Base-by-base conservation (phyloP, 2,329 filamentous ascomycete species). In the Nannizzia gypsea region DNA sequence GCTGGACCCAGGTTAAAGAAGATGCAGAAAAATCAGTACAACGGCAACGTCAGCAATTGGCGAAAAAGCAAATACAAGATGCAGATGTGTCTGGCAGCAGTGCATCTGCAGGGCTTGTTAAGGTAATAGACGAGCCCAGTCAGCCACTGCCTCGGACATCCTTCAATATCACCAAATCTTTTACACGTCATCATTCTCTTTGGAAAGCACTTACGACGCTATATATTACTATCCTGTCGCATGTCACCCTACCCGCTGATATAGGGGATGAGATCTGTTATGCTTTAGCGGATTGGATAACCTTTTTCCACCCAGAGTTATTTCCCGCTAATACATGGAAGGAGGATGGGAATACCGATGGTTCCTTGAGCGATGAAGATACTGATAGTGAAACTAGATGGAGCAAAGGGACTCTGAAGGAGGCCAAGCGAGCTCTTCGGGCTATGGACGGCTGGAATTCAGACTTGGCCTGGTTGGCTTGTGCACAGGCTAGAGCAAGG, bases 401-500 rank as follows among this genome's bases (percentile, higher is more conserved):
- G 65, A 59, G 58, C 20, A 34, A 40, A 48, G 60, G 57, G 17
- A 28, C 34, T 9, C 34, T 68, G 17, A 58, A 65, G 9, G 64
- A 66, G 1, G 66, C 73, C 11, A 65, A 72, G 8, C 57, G 62
- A 9, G 70, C 69, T 1, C 70, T 76, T 52, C 64, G 64, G 8
- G 70, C 73, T 1, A 75, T 76, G 74, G 69, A 74, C 62, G 67
- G 66, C 8, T 75, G 72, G 72, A 76, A 76, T 61, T 63, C 66
- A 8, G 74, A 76, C 64, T 58, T 76, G 31, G 70, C 74, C 0
- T 76, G 74, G 74, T 72, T 75, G 58, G 64, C 75, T 4, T 76
- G 76, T 56, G 64, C 65, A 58, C 64, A 64, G 24, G 64, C 56
- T 5, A 28, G 26, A 26, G 46, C 34, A 20, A 40, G 20, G 6